phyloP scores from a whole-genome alignment of 2,329 filamentous ascomycete species.

The Penicillium occitanis region DNA sequence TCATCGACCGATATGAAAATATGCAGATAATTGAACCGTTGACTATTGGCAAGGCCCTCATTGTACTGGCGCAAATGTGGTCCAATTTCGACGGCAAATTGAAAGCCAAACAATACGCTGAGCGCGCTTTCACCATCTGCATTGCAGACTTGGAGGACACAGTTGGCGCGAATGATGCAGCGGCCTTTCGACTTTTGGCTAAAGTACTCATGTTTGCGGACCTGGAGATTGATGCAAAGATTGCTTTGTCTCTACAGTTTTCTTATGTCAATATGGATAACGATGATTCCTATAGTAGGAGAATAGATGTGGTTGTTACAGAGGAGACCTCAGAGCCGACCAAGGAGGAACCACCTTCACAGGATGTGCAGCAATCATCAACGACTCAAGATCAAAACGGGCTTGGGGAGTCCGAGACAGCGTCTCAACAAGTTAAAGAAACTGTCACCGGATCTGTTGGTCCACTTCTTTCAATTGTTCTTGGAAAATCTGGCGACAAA shows the following conservation, averaged over 20 bases:
- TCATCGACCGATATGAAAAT: slow-evolving; percentile 1
- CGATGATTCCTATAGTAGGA: background rate
- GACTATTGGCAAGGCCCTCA: background rate
- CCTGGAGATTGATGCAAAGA: slow-evolving; percentile 5
- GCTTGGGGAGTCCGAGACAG: background rate
- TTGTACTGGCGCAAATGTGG: slow-evolving; percentile 9
- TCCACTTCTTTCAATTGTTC: background rate
- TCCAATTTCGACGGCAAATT: background rate
- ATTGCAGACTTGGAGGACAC: slow-evolving; percentile 9
- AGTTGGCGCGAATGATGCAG: slow-evolving; percentile 2
- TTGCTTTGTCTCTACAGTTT: slow-evolving; percentile 6
- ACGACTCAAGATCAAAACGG: background rate
- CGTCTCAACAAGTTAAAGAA: background rate
- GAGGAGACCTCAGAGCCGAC: background rate
- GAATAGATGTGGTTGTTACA: background rate
- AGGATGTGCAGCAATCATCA: background rate
- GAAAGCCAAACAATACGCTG: slow-evolving; percentile 8
- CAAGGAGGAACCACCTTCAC: background rate
- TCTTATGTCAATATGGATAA: background rate
- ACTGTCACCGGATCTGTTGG: background rate
- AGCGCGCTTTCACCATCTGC: background rate
- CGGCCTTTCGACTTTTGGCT: slow-evolving; percentile 8
- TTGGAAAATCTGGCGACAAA: background rate
- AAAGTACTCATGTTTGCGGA: slow-evolving; percentile 10
- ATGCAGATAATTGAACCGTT: slow-evolving; percentile 4